These are phyloP conservation scores for Tritrichomonas musculus DNA, from an alignment of 208 protist genomes.

Conservation along the genomic window DNA sequence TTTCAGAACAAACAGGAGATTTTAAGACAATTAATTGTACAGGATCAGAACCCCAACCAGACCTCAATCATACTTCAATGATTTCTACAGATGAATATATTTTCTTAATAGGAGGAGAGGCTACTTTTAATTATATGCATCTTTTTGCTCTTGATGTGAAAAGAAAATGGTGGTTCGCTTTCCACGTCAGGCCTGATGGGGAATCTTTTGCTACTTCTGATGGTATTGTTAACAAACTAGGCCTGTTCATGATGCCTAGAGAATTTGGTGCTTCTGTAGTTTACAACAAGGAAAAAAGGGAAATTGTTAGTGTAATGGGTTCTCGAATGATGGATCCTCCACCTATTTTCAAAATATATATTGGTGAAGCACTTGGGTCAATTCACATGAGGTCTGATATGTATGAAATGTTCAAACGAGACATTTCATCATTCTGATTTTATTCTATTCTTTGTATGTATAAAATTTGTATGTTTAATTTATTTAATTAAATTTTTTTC, in stretches of 20 bases:
- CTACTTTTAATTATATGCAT: neutral
- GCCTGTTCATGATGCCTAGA: neutral
- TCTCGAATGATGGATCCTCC: neutral
- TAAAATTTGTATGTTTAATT: too few relatives aligned
- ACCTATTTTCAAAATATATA: neutral
- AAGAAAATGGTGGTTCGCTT: slow-evolving; percentile 19
- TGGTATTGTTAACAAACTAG: neutral
- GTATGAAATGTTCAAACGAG: neutral
- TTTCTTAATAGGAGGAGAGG: neutral
- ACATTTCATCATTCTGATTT: too few relatives aligned
- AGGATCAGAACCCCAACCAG: neutral
- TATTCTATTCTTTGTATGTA: too few relatives aligned
- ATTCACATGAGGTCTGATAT: neutral
- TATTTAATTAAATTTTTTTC: too few relatives aligned
- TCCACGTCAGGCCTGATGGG: neutral
- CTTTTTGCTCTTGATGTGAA: neutral
- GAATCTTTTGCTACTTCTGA: neutral
- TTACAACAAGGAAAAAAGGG: neutral
- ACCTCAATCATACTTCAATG: neutral
- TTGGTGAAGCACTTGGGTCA: neutral
- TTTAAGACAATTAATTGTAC: neutral
- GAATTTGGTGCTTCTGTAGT: neutral
- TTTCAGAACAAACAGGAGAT: neutral
- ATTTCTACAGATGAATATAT: neutral
- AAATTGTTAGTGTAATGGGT: neutral